Conservation (phyloP, 108 stramenopile species). For the Epipyxis sp. region DNA sequence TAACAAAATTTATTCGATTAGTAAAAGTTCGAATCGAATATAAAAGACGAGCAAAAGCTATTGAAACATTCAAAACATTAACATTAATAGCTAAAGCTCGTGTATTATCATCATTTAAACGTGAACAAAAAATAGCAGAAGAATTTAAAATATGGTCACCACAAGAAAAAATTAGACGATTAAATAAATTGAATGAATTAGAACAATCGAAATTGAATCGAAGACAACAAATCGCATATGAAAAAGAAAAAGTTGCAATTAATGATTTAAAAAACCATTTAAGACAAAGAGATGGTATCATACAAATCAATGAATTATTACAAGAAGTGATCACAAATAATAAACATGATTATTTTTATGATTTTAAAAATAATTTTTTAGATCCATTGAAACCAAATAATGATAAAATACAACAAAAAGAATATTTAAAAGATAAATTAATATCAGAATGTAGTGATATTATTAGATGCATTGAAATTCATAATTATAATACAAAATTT, state of each 20-base stretch:
- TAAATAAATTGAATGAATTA: not conserved
- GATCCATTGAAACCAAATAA: too few species aligned
- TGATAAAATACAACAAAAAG: not conserved
- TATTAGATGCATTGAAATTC: not conserved
- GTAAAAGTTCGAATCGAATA: not conserved
- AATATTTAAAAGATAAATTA: not conserved
- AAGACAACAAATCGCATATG: not conserved
- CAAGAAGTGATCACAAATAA: not conserved
- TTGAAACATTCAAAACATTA: not conserved
- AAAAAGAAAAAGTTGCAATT: not conserved
- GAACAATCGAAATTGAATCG: not conserved
- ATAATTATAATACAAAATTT: conserved; percentile 9
- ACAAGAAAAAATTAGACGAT: not conserved
- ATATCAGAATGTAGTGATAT: not conserved
- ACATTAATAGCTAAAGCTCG: not conserved
- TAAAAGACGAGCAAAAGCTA: not conserved
- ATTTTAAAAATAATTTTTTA: too few species aligned
- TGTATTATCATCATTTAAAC: too few species aligned
- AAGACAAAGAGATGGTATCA: not conserved
- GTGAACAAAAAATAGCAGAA: not conserved
- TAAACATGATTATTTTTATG: too few species aligned
- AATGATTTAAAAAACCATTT: not conserved
- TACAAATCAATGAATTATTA: conserved; percentile 6
- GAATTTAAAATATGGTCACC: conserved; percentile 22
- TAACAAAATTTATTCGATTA: not conserved